Conservation (phyloP, 768 basidiomycete genomes). For the Krasilnikovozyma curviuscula region DNA sequence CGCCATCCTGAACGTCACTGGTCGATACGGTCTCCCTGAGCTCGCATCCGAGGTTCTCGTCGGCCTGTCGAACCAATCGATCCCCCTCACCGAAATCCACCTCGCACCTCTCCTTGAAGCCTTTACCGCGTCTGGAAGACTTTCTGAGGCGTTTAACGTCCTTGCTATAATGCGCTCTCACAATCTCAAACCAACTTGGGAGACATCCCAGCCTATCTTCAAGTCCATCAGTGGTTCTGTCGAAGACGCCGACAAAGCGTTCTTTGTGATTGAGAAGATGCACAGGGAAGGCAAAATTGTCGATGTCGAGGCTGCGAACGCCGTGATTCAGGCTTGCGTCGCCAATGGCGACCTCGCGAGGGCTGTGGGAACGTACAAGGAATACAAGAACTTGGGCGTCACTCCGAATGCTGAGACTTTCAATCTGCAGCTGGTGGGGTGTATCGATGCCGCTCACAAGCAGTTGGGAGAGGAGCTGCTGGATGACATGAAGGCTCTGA, state of each 20-base stretch:
- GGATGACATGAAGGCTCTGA: too few species aligned
- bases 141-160: constrained; percentile 45
- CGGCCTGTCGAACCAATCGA: constrained; percentile 33
- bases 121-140: constrained; percentile 37
- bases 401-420: constrained; percentile 45
- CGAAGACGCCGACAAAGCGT: constrained; percentile 44
- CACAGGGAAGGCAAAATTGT: constrained; percentile 36
- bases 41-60: constrained; percentile 48
- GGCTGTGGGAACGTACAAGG: constrained; percentile 56
- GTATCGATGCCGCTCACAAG: constrained; percentile 40
- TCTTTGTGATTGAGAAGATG: constrained; percentile 44
- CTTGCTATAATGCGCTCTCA: constrained; percentile 41
- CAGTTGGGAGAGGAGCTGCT: constrained; percentile 50
- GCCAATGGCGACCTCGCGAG: constrained; percentile 48
- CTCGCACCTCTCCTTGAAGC: constrained; percentile 60
- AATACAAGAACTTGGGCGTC: constrained; percentile 37
- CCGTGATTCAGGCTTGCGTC: constrained; percentile 46
- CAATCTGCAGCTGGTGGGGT: constrained; percentile 49
- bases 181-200: constrained; percentile 33
- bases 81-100: too few species aligned
- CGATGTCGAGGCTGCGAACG: constrained; percentile 43
- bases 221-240: constrained; percentile 32
- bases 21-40: constrained; percentile 48
- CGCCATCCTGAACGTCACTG: constrained; percentile 51
- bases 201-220: constrained; percentile 40